Conservation (phyloP, 169 alveolate species). For the Eimeria falciformis region DNA sequence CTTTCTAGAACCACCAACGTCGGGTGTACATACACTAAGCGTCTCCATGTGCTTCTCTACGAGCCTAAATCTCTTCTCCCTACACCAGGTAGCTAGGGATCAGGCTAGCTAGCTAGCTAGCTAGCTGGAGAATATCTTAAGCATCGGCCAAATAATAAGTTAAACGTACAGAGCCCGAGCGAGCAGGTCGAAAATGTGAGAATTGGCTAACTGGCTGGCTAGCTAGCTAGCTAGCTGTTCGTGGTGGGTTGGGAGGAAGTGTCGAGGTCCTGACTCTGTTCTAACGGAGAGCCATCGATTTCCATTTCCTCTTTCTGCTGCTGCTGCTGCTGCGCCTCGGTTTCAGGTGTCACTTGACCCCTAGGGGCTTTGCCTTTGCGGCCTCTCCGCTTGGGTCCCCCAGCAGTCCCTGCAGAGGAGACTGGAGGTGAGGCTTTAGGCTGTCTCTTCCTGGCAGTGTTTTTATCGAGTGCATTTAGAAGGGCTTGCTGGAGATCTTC, state of each 20-base stretch:
- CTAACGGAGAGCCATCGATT: not conserved
- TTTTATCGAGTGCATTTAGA: not conserved
- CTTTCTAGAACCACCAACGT: too few species aligned
- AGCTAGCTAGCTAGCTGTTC: not conserved
- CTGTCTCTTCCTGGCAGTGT: not conserved
- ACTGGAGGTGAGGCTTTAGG: not conserved
- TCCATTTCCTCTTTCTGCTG: constrained; percentile 17
- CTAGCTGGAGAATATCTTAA: too few species aligned
- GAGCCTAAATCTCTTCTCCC: too few species aligned
- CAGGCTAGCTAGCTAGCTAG: too few species aligned
- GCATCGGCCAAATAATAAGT: too few species aligned
- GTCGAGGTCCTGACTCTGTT: constrained; percentile 14
- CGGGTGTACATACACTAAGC: too few species aligned
- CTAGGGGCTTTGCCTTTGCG: not conserved
- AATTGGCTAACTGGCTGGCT: too few species aligned
- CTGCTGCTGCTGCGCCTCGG: constrained; percentile 16
- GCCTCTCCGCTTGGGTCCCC: not conserved
- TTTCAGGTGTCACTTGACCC: not conserved
- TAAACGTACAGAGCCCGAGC: too few species aligned
- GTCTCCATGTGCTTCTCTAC: too few species aligned
- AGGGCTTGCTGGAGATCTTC: constrained; percentile 44
- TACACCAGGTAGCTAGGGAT: too few species aligned
- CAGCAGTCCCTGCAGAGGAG: not conserved
- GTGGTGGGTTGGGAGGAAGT: not conserved
- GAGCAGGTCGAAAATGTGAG: too few species aligned